Evolutionary conservation across 768 basidiomycete genomes (phyloP).

Genomic region (Imleria badia): DNA sequence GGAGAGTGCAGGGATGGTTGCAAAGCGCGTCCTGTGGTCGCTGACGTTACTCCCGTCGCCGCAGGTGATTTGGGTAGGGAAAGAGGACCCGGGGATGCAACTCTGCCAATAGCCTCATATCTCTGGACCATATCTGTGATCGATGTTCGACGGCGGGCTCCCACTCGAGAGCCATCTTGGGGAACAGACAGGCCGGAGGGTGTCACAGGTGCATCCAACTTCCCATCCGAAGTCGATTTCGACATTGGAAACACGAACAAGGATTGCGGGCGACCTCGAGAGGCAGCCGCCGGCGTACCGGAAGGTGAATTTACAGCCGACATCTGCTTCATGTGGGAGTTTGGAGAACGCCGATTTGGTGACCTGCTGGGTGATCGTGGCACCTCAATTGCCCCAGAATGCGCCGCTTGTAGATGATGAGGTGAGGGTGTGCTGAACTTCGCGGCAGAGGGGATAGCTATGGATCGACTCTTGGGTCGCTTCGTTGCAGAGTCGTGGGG

Average conservation of each 20-base stretch:
- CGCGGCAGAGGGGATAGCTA: constrained; percentile 14
- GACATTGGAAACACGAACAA: constrained; percentile 66
- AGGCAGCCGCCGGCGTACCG: constrained; percentile 30
- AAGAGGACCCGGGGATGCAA: constrained; percentile 28
- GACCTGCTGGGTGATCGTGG: constrained; percentile 31
- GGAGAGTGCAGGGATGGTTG: constrained; percentile 26
- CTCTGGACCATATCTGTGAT: constrained; percentile 86
- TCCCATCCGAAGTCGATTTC: constrained; percentile 42
- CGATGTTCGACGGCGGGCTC: constrained; percentile 58
- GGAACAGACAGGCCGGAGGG: constrained; percentile 47
- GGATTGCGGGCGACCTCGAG: constrained; percentile 75
- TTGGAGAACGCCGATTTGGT: constrained; percentile 28
- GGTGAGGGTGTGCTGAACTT: constrained; percentile 26
- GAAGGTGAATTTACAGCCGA: constrained; percentile 25
- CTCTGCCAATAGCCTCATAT: constrained; percentile 64
- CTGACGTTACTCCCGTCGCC: constrained; percentile 11
- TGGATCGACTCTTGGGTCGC: constrained; percentile 21
- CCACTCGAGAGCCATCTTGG: constrained; percentile 42
- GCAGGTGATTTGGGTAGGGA: constrained; percentile 33
- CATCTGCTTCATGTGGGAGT: constrained; percentile 32
- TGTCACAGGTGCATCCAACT: constrained; percentile 30
- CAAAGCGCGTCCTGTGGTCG: constrained; percentile 19
- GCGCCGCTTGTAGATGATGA: constrained; percentile 22
- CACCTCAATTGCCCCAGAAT: constrained; percentile 15
- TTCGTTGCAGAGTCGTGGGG: constrained; percentile 15